Evolutionary conservation across 2,329 filamentous ascomycete species (phyloP).

Genomic region (Thelonectria rubi): DNA sequence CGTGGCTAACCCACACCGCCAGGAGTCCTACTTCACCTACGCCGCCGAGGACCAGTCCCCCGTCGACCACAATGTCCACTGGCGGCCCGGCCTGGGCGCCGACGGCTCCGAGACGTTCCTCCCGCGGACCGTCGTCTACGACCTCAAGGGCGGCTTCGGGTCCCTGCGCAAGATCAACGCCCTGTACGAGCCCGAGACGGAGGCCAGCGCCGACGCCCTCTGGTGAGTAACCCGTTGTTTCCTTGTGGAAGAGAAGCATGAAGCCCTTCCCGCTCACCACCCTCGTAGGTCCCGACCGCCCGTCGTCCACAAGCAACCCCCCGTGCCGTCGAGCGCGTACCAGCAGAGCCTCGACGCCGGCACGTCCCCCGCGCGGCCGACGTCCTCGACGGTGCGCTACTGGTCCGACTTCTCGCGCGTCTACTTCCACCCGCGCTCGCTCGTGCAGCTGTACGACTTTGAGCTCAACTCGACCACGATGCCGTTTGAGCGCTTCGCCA

Average conservation of each 20-base stretch:
- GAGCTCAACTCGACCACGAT: slow-evolving; percentile 81
- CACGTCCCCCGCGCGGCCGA: slow-evolving; percentile 70
- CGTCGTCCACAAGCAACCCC: slow-evolving; percentile 72
- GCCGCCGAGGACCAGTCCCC: slow-evolving; percentile 52
- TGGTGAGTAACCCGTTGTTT: slow-evolving; percentile 43
- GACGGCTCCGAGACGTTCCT: slow-evolving; percentile 93
- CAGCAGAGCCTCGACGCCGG: slow-evolving; percentile 82
- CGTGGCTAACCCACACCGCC: not conserved
- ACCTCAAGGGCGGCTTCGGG: slow-evolving; percentile 93
- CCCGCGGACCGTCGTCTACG: slow-evolving; percentile 91
- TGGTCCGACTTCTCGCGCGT: slow-evolving; percentile 96
- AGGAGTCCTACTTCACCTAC: slow-evolving; percentile 98
- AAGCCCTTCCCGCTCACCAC: not conserved
- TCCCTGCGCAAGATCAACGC: slow-evolving; percentile 87
- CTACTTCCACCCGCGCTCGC: slow-evolving; percentile 90
- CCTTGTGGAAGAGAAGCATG: not conserved
- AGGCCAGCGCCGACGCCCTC: slow-evolving; percentile 45
- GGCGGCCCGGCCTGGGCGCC: slow-evolving; percentile 81
- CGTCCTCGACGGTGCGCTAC: slow-evolving; percentile 79
- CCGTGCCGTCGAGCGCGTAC: slow-evolving; percentile 77
- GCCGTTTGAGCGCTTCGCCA: slow-evolving; percentile 91
- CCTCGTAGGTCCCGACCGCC: slow-evolving; percentile 69
- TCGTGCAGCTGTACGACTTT: slow-evolving; percentile 88
- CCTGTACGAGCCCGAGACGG: slow-evolving; percentile 72
- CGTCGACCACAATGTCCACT: slow-evolving; percentile 75